These are phyloP conservation scores for Diutina sp. DNA, from an alignment of 1,139 yeast genomes.

Conservation along the genomic window DNA sequence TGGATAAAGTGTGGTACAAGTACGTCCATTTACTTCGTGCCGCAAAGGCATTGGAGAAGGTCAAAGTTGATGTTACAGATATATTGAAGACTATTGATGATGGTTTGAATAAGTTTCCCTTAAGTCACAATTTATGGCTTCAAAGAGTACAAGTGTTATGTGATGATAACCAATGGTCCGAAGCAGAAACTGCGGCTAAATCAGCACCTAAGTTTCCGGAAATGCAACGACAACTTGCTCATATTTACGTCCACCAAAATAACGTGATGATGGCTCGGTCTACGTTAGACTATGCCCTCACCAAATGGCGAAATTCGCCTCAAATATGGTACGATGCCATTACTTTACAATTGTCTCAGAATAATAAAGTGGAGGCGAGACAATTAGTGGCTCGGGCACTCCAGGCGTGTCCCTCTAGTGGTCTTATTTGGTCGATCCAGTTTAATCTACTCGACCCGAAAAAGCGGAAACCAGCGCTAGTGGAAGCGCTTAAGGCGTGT, in stretches of 20 bases:
- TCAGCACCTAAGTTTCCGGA: constrained; percentile 26
- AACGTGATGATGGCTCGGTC: constrained; percentile 52
- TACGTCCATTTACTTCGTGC: constrained; percentile 44
- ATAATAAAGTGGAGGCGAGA: constrained; percentile 40
- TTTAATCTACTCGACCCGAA: constrained; percentile 37
- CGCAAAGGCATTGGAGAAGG: background rate
- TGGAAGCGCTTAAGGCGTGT: constrained; percentile 63
- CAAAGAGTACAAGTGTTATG: constrained; percentile 15
- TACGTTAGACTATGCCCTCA: constrained; percentile 53
- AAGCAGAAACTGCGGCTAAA: constrained; percentile 36
- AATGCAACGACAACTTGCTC: constrained; percentile 19
- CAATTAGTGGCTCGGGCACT: constrained; percentile 49
- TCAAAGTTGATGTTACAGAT: constrained; percentile 5
- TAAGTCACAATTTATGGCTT: constrained; percentile 36
- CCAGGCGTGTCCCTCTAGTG: constrained; percentile 43
- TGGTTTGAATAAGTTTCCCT: constrained; percentile 36
- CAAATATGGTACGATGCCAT: constrained; percentile 47
- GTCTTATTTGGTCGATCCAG: constrained; percentile 51
- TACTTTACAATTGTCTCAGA: constrained; percentile 38
- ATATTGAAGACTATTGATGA: constrained; percentile 29
- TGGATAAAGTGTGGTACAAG: constrained; percentile 42
- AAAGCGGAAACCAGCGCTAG: constrained; percentile 50
- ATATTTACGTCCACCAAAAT: constrained; percentile 29
- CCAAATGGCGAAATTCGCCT: constrained; percentile 37
- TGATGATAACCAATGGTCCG: constrained; percentile 15